These are phyloP conservation scores for Rhizopus microsporus DNA, from an alignment of 371 early-diverging fungal species.

Conservation along the genomic window DNA sequence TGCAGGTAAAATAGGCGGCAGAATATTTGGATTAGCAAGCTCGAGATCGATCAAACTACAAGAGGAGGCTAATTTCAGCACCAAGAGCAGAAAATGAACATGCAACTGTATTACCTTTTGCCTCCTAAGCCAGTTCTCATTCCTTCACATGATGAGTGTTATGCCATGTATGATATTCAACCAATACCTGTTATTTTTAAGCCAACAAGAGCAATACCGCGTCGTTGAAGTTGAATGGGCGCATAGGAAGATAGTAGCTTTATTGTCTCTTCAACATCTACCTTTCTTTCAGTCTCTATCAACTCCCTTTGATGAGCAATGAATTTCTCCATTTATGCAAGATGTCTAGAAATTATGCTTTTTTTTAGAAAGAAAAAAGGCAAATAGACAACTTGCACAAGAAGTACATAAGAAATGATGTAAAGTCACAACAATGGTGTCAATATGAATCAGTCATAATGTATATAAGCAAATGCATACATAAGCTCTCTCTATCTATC, in stretches of 20 bases:
- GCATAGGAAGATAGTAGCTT: slow-evolving; percentile 52
- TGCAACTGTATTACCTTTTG: slow-evolving; percentile 46
- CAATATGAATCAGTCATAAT: too few relatives aligned
- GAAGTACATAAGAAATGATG: too few relatives aligned
- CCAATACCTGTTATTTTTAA: slow-evolving; percentile 58
- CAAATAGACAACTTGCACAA: too few relatives aligned
- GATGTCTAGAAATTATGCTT: too few relatives aligned
- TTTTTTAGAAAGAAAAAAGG: too few relatives aligned
- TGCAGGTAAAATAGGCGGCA: slow-evolving; percentile 60
- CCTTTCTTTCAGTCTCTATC: slow-evolving; percentile 61
- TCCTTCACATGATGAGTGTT: slow-evolving; percentile 19
- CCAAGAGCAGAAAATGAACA: too few relatives aligned
- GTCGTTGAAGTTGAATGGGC: slow-evolving; percentile 66
- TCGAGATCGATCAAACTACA: slow-evolving; percentile 68
- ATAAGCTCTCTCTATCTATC: too few relatives aligned
- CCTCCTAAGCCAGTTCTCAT: slow-evolving; percentile 82
- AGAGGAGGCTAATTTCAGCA: background rate
- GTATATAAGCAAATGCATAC: too few relatives aligned
- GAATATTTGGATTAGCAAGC: slow-evolving; percentile 51
- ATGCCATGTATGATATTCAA: background rate
- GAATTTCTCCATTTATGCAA: slow-evolving; percentile 23
- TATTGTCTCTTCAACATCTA: slow-evolving; percentile 65
- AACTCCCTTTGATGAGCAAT: slow-evolving; percentile 57
- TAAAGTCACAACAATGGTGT: too few relatives aligned
- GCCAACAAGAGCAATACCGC: slow-evolving; percentile 67